Base-by-base conservation (phyloP, 2,329 filamentous ascomycete species). In the Chaetomiaceae sp. region DNA sequence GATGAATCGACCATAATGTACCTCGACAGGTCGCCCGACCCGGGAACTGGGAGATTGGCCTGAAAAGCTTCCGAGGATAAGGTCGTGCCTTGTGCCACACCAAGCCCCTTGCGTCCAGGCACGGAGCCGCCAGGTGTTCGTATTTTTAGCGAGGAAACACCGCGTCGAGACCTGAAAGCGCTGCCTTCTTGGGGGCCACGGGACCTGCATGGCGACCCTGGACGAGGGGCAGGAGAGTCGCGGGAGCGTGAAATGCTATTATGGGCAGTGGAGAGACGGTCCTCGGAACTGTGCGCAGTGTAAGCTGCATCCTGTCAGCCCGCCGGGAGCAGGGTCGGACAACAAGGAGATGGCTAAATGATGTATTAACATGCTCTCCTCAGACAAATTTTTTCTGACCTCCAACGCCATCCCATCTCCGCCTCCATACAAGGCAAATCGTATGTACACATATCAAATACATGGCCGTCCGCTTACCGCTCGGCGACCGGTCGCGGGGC, bases 371-470 rank as follows among this genome's bases (percentile, higher is more conserved):
- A 59, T 31, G 27, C 14, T 31, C 14, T 31, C 34, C n/a, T 31
- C 48, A 46, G 20, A 11, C 31, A 19, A 20, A 50, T 39, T 33
- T 54, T 43, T 45, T 45, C 38, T 44, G 31, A 31, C 43, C 47
- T 47, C 34, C 45, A 59, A 59, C 53, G 57, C 57, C 57, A 22
- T 59, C 55, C 55, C 53, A 55, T 51, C 53, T n/a, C n/a, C n/a
- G n/a, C n/a, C 29, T 45, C 37, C 47, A 39, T 51, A 19, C 22
- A 12, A 31, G 31, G 55, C 50, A 53, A 56, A 37, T 23, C 55
- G 27, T 56, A 56, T 58, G 47, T 60, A 60, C 58, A 55, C 47
- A 50, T 54, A 57, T 52, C 39, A 53, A 53, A 51, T 56, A 59
- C 58, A 59, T 47, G 20, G 49, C 36, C 43, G 46, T 55, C 38